These are phyloP conservation scores for Sporothrix brasiliensis DNA, from an alignment of 2,329 filamentous ascomycete species.

Conservation along the genomic window DNA sequence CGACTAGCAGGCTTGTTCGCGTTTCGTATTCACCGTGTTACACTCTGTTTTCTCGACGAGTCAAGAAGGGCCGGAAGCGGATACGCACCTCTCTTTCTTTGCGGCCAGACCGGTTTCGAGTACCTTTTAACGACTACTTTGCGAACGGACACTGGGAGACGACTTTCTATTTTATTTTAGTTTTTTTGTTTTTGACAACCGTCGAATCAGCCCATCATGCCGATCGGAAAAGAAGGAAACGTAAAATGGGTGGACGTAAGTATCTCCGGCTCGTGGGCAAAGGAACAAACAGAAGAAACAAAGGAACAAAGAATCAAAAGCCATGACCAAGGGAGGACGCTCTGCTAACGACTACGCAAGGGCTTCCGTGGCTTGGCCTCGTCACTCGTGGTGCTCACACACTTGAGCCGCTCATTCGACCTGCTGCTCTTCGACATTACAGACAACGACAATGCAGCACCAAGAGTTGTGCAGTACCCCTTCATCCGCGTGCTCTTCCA, in stretches of 20 bases:
- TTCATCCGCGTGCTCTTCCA: slow-evolving; percentile 62
- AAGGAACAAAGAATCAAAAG: neutral
- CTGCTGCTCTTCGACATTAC: slow-evolving; percentile 39
- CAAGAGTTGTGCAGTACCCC: slow-evolving; percentile 59
- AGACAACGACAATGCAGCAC: slow-evolving; percentile 48
- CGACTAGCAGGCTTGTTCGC: neutral
- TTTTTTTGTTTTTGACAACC: neutral
- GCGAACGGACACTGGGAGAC: neutral
- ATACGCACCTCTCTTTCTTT: neutral
- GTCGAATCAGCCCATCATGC: slow-evolving; percentile 40
- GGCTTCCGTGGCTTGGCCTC: slow-evolving; percentile 60
- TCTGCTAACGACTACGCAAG: slow-evolving; percentile 42
- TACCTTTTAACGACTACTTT: neutral
- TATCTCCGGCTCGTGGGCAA: slow-evolving; percentile 32
- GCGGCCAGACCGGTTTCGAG: slow-evolving; percentile 1
- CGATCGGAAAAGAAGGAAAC: slow-evolving; percentile 52
- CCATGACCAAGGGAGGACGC: too few species aligned
- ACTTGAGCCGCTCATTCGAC: slow-evolving; percentile 56
- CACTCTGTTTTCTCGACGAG: neutral
- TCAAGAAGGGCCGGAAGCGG: neutral
- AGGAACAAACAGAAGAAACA: neutral
- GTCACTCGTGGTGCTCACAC: slow-evolving; percentile 57
- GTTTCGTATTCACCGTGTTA: neutral
- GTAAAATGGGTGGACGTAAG: slow-evolving; percentile 65
- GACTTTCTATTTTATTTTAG: neutral